phyloP scores from a whole-genome alignment of 345 rosid genomes.

The Rhodamnia argentea region DNA sequence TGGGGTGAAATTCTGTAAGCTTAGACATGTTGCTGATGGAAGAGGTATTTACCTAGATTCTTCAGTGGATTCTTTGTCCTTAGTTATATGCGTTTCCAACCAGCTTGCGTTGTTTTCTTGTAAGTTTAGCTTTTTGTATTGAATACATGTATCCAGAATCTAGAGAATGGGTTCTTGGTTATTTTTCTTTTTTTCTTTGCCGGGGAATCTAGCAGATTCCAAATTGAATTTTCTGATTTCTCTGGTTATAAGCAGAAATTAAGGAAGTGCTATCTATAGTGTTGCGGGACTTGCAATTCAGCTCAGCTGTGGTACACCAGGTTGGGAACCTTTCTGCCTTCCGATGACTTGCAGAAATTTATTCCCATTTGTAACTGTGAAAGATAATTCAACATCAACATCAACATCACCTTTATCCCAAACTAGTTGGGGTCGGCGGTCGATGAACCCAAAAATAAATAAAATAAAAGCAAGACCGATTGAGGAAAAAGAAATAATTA shows the following conservation, averaged over 20 bases:
- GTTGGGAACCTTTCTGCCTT: conserved; percentile 10
- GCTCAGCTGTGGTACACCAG: conserved; percentile 93
- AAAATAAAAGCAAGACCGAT: no score
- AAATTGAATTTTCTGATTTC: neutral
- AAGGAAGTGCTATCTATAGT: conserved; percentile 72
- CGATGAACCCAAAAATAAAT: no score
- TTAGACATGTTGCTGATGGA: neutral
- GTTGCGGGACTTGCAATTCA: conserved; percentile 61
- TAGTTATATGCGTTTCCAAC: neutral
- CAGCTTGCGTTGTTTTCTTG: neutral
- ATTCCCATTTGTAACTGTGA: neutral
- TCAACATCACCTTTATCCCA: no score
- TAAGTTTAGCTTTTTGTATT: neutral
- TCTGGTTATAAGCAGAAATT: conserved; percentile 50
- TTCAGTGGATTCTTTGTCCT: neutral
- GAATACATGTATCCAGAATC: neutral
- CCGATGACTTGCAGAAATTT: neutral
- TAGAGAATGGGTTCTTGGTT: neutral
- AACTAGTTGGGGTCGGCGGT: no score
- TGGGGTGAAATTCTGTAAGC: neutral
- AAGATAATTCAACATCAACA: neutral
- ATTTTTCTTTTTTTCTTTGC: neutral
- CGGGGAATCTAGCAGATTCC: neutral
- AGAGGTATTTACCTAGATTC: neutral
- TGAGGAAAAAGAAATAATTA: no score